Evolutionary conservation across 495 filamentous ascomycete species (phyloP).

Genomic region (Pyrenula massariospora): DNA sequence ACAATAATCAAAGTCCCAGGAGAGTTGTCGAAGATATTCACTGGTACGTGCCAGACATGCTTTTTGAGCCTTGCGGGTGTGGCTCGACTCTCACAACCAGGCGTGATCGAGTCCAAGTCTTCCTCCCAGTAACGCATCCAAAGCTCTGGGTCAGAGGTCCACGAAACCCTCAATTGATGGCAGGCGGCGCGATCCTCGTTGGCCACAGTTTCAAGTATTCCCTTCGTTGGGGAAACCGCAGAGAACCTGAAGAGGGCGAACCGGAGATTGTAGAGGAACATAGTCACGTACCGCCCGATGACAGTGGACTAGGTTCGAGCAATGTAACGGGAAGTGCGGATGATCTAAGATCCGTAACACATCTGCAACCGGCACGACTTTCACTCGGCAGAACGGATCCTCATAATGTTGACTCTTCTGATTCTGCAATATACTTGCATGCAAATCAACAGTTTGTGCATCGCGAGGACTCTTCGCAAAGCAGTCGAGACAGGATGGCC

Average conservation of each 20-base stretch:
- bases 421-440: background rate
- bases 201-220: constrained; percentile 6
- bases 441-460: background rate
- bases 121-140: constrained; percentile 2
- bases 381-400: background rate
- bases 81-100: background rate
- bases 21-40: constrained; percentile 6
- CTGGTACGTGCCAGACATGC: constrained; percentile 8
- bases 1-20: constrained; percentile 1
- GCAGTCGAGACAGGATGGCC: background rate
- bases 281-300: background rate
- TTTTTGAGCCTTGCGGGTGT: constrained; percentile 10
- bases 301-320: background rate
- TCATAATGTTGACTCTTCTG: background rate
- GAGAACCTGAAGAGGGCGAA: background rate
- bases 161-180: background rate
- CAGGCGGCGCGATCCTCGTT: constrained; percentile 7
- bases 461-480: background rate
- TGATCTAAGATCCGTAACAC: background rate
- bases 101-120: constrained; percentile 7
- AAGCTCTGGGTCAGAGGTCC: background rate
- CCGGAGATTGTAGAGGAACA: background rate
- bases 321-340: background rate
- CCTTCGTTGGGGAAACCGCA: constrained; percentile 1
- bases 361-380: background rate